Base-by-base conservation (phyloP, 768 basidiomycete species). In the Mycena floridula region DNA sequence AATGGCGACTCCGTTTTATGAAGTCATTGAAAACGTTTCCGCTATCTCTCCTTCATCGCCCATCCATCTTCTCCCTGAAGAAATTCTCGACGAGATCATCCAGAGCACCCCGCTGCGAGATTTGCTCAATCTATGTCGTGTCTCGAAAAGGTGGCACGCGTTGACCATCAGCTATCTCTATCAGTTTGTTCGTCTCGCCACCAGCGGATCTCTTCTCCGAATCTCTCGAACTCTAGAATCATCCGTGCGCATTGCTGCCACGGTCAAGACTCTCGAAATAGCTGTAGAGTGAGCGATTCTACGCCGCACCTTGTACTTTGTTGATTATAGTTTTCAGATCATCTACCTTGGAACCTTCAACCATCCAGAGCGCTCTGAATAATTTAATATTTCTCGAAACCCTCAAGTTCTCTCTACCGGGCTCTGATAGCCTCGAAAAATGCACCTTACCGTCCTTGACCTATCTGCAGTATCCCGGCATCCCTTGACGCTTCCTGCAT, bases 401-500 rank as follows among this genome's bases (percentile, higher is more conserved):
- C 32, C 13, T 18, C 15, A 35, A 3, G 32, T 35, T 7, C 32
- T 35, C 3, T 3, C 15, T 4, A 35, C 4, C 13, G 32, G 32
- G 3, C 18, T 35, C 18, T 13, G 15, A 35, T 13, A 18, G 18
- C 32, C 18, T 35, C 18, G 32, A 13, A 7, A 13, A 35, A 35
- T 35, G 32, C 32, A 35, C 32, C 15, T 35, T 35, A 15, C 32
- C 32, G 32, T 35, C 3, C 32, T 35, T 13, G 32, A 35, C 32
- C 32, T 13, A 35, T 35, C 18, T n/a, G n/a, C n/a, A 7, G 32
- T 15, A 15, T 35, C 32, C 18, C 15, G 18, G 7, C 32, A 15
- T 3, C 59, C 20, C 62, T 66, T 35, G 62, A 60, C 3, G 35
- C 42, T 22, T 45, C 55, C 1, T 55, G 69, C 28, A 55, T 64